Evolutionary conservation across 345 rosid species (phyloP), one percentile per base, ranked within the genome.

Genomic region (Acer yangbiense): DNA sequence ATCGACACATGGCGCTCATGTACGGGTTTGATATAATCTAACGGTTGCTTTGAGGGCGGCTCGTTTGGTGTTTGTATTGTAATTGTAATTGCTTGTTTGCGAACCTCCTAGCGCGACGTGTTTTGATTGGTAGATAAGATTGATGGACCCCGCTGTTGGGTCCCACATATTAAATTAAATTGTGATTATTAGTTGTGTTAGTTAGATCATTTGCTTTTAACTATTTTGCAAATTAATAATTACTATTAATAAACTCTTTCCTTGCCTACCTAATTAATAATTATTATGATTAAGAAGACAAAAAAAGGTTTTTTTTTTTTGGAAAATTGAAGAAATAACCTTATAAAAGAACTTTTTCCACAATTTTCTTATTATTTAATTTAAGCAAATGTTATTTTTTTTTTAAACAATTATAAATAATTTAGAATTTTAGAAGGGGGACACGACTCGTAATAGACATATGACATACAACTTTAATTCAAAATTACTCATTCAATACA

Each of bases 1-100:
- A 13, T 62, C 7, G 76, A 78, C 83, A 20, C 85, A 85, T 82
- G 86, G 84, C 64, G n/a, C 9, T 4, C 81, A 69, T 82, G 81
- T 77, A 72, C 21, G 75, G 66, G 55, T 60, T 54, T 79, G 64
- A 77, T 43, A 7, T 43, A 43, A 43, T 76, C 72, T n/a, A 72
- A 44, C 82, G 39, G 39, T 35, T 4, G 39, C 39, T 35, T 35
- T 61, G 77, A 82, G 72, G 82, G 83, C 39, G 68, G 70, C 69
- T 16, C 67, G 2, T 9, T 60, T 10, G 57, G 44, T 18, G 73
- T 20, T 72, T 6, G 77, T 55, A 46, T 46, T 46, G 46, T 43
- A 43, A 5, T 43, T 43, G 6, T 35, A 35, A 43, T 43, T 43
- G 46, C 13, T 46, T 35, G 7, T n/a, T 44, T 2, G 4, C 43